Evolutionary conservation across 768 basidiomycete species (phyloP), one percentile per base, ranked within the genome.

Genomic region (Jaapia argillacea): DNA sequence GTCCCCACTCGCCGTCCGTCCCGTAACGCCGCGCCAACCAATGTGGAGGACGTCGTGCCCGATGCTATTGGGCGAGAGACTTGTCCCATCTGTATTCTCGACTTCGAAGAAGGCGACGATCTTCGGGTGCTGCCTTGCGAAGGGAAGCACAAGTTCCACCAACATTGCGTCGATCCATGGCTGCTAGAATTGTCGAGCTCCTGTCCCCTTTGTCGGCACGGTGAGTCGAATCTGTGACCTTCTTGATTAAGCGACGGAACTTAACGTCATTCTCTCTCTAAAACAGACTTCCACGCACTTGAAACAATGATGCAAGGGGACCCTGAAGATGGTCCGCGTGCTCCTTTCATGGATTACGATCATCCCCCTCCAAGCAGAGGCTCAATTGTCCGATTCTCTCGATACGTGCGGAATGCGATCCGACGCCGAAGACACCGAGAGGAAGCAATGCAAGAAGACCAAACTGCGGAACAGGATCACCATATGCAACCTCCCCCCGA

Each of bases 51-150:
- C 27, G 59, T 75, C 13, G 68, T 77, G 41, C 82, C 80, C 1
- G 77, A 71, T 28, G 70, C 74, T 12, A 86, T 88, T 26, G 85
- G 85, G 4, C 74, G 77, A 28, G 85, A 91, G 60, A 89, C 83
- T 10, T 97, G 93, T 64, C 92, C 93, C 4, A 97, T 97, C 48
- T 97, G 93, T 60, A 83, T 97, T 46, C 71, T 88, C 36, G 91
- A 94, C 52, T 97, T 97, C 54, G 86, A 92, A 58, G 84, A 87
- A 48, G 93, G 91, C 1, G 93, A 97, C 54, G 88, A 94, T 58
- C 63, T 96, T 12, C 80, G 93, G 20, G 73, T 94, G 31, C 63
- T 97, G 39, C 93, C 92, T 1, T 97, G 93, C 61, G 87, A 92
- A 56, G 85, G 85, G 37, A 80, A 86, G 50, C 93, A 97, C 57